Evolutionary conservation across 768 basidiomycete genomes (phyloP), one percentile per base, ranked within the genome.

Genomic region (Phanerodontia chrysosporium): DNA sequence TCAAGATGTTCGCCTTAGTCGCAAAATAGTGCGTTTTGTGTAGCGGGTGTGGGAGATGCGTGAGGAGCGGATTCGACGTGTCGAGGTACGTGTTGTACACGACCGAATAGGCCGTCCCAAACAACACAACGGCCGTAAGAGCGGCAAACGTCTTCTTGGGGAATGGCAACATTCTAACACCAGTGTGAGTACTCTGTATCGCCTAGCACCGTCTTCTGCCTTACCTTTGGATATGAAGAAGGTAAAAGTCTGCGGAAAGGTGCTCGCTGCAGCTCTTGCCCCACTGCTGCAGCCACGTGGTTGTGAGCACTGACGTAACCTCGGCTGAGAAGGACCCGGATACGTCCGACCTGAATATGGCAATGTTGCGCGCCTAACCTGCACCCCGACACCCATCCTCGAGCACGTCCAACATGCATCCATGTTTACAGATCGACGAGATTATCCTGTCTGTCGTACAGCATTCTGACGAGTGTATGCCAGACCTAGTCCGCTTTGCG

Each of bases 1-100:
- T 98, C 68, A 98, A 79, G 1, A 81, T 51, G 68, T 95, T 98
- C 64, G 79, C 73, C 71, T 95, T 95, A 65, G 76, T 80, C 12
- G 95, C 93, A 67, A 92, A 93, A 73, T 86, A 87, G 70, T 89
- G 77, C 0, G 85, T 73, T 12, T 70, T 58, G 57, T 83, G 74
- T 30, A 90, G 81, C 1, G 80, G 87, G 64, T 92, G 90, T 0
- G 89, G 83, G 14, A 88, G 81, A 60, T 84, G 73, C 0, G 86
- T 80, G 67, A 91, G 74, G 53, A 85, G 72, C 2, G 88, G 88
- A 67, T 93, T 76, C 18, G 94, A 95, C 3, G 93, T 95, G 75
- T 95, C 88, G 64, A 95, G 86, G 63, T 85, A 92, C 16, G 90
- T 89, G 61, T 78, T 67, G 66, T 86, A 73, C 28, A 79, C 44